phyloP scores from a whole-genome alignment of 2,329 filamentous ascomycete species.

The Lachnellula cervina region DNA sequence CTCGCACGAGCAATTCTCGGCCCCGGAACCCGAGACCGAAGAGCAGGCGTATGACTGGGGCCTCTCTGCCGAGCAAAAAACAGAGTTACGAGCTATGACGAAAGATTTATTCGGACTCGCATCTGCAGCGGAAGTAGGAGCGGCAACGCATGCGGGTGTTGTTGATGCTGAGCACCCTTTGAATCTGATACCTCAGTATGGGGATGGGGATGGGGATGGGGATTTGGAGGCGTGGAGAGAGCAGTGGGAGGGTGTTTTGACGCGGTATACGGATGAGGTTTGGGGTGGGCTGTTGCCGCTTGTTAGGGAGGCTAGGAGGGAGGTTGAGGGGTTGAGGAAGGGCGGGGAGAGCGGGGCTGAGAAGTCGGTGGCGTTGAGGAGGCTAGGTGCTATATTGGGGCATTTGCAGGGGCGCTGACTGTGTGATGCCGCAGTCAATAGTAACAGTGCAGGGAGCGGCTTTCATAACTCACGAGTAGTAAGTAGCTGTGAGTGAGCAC shows the following conservation, averaged over 20 bases:
- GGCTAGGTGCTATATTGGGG: slow-evolving; percentile 21
- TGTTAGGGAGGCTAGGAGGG: slow-evolving; percentile 50
- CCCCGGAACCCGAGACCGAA: slow-evolving; percentile 21
- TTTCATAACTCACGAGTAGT: too few relatives aligned
- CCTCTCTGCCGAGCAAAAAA: slow-evolving; percentile 23
- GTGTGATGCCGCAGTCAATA: not conserved
- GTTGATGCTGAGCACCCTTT: slow-evolving; percentile 17
- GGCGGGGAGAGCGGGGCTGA: not conserved
- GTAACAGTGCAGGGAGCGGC: not conserved
- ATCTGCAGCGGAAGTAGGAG: slow-evolving; percentile 1
- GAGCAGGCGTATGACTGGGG: slow-evolving; percentile 27
- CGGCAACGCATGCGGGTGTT: slow-evolving; percentile 7
- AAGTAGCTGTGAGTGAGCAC: too few relatives aligned
- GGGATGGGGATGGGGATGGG: not conserved
- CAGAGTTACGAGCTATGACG: slow-evolving; percentile 23
- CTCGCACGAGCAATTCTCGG: slow-evolving; percentile 17
- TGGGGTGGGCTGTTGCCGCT: slow-evolving; percentile 60
- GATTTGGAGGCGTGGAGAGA: slow-evolving; percentile 42
- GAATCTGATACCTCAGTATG: slow-evolving; percentile 19
- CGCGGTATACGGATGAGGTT: slow-evolving; percentile 58
- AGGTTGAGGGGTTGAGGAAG: slow-evolving; percentile 43
- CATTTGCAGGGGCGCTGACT: slow-evolving; percentile 16
- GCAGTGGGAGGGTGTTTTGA: slow-evolving; percentile 53
- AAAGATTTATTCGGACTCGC: slow-evolving; percentile 21
- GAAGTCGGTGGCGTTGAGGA: slow-evolving; percentile 16